A percentile compares a stretch with the other conserved stretches of the same genome.
Conservation (phyloP, 1,284 basidiomycete genomes). For the Moniliella sp. region DNA sequence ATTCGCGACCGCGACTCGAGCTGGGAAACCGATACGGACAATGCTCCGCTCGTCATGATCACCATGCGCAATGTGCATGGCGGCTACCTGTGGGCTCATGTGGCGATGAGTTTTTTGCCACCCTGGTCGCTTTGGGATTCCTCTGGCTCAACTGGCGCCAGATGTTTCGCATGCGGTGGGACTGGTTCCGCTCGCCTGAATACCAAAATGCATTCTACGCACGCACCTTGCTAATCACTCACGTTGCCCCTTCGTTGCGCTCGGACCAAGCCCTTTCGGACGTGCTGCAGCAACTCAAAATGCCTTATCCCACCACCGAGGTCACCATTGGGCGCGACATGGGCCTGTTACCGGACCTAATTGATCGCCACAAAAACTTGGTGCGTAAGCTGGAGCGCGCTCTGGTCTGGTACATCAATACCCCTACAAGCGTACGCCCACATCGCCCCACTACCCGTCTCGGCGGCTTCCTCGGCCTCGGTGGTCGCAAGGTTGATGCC, state of each 20-base stretch:
- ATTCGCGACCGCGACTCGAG: constrained; percentile 4
- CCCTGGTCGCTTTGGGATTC: constrained; percentile 16
- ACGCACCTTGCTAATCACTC: constrained; percentile 43
- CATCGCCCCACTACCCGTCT: constrained; percentile 53
- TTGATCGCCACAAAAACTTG: constrained; percentile 63
- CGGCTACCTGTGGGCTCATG: constrained; percentile 25
- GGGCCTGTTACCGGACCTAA: constrained; percentile 51
- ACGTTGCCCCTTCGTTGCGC: constrained; percentile 53
- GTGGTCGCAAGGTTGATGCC: constrained; percentile 45
- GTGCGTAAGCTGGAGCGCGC: constrained; percentile 62
- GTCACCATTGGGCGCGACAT: constrained; percentile 60
- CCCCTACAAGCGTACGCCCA: constrained; percentile 51
- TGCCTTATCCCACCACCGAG: constrained; percentile 61
- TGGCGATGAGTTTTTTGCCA: constrained; percentile 24
- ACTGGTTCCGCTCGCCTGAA: constrained; percentile 23
- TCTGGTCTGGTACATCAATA: constrained; percentile 58
- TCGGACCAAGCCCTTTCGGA: constrained; percentile 44
- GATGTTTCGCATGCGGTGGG: constrained; percentile 22
- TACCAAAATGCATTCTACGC: constrained; percentile 38
- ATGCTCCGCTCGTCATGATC: constrained; percentile 8
- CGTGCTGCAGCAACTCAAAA: constrained; percentile 39
- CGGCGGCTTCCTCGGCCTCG: constrained; percentile 52
- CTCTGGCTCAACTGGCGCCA: constrained; percentile 21
- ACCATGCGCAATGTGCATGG: constrained; percentile 26
- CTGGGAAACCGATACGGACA: too few species aligned